Conservation (phyloP, 2,329 filamentous ascomycete genomes). For the Fusarium lyarnte region DNA sequence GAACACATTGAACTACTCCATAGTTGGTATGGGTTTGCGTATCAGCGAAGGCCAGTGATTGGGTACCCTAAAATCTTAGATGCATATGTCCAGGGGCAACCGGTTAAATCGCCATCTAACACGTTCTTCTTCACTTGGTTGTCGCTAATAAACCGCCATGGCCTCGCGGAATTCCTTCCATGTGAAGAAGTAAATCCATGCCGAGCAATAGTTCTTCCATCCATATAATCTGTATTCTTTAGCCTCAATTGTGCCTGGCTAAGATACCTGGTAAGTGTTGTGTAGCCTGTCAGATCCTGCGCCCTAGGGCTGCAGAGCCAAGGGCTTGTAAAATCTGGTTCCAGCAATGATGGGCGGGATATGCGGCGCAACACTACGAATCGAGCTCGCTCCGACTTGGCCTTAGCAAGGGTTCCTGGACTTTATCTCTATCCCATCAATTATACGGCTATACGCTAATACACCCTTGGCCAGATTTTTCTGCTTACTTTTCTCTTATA, state of each 20-base stretch:
- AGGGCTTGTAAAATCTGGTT: background rate
- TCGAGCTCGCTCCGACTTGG: background rate
- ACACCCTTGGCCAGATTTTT: background rate
- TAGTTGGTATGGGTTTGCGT: no score
- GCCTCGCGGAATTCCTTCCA: no score
- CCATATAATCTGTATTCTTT: background rate
- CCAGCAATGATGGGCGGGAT: background rate
- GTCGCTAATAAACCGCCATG: no score
- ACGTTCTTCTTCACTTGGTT: background rate
- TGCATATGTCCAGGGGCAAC: background rate
- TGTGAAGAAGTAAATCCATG: background rate
- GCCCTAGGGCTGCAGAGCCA: background rate
- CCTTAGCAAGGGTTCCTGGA: background rate
- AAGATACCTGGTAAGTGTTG: background rate
- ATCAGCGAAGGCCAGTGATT: fast-evolving
- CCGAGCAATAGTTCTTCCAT: background rate
- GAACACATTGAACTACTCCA: background rate
- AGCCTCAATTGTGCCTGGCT: background rate
- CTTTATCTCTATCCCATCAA: background rate
- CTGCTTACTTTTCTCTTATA: background rate
- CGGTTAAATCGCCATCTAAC: background rate
- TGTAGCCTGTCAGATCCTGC: background rate
- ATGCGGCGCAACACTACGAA: background rate
- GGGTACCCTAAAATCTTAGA: background rate
- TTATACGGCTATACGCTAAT: background rate